phyloP scores from a whole-genome alignment of 768 basidiomycete species.

The Albatrellus ellisii region DNA sequence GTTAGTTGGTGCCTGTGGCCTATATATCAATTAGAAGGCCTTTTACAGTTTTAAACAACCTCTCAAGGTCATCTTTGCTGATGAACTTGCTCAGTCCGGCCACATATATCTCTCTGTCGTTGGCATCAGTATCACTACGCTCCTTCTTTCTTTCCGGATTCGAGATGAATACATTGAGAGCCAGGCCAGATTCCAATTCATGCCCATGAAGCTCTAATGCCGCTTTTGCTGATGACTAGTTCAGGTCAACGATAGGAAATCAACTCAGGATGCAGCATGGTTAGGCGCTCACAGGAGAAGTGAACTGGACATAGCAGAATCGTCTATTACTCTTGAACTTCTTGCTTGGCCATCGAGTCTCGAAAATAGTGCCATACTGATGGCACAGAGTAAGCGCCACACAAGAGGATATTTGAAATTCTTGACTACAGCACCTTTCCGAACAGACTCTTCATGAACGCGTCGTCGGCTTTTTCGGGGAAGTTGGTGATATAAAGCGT shows the following conservation, averaged over 20 bases:
- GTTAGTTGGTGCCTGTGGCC: background rate
- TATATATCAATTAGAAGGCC: background rate
- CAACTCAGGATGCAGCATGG: background rate
- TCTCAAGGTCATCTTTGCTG: slow-evolving; percentile 64
- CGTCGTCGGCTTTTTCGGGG: slow-evolving; percentile 73
- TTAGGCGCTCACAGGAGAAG: slow-evolving; percentile 48
- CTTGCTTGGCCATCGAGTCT: slow-evolving; percentile 96
- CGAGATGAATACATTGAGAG: slow-evolving; percentile 72
- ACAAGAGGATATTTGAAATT: background rate
- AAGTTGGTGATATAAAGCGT: slow-evolving; percentile 97
- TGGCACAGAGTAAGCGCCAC: slow-evolving; percentile 5
- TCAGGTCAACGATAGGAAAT: background rate
- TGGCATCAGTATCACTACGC: slow-evolving; percentile 77
- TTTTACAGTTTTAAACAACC: slow-evolving; percentile 64
- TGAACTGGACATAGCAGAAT: slow-evolving; percentile 92
- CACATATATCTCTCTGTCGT: slow-evolving; percentile 79
- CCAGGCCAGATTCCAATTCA: slow-evolving; percentile 56
- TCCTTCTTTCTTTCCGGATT: slow-evolving; percentile 85
- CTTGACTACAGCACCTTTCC: slow-evolving; percentile 38
- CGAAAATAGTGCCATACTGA: slow-evolving; percentile 88
- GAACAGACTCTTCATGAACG: slow-evolving; percentile 62
- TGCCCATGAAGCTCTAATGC: slow-evolving; percentile 72
- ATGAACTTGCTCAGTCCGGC: slow-evolving; percentile 74
- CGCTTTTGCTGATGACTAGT: slow-evolving; percentile 50
- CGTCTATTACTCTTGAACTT: slow-evolving; percentile 86